These are phyloP conservation scores for Nothophytophthora sp. DNA, from an alignment of 352 stramenopile species.

Conservation along the genomic window DNA sequence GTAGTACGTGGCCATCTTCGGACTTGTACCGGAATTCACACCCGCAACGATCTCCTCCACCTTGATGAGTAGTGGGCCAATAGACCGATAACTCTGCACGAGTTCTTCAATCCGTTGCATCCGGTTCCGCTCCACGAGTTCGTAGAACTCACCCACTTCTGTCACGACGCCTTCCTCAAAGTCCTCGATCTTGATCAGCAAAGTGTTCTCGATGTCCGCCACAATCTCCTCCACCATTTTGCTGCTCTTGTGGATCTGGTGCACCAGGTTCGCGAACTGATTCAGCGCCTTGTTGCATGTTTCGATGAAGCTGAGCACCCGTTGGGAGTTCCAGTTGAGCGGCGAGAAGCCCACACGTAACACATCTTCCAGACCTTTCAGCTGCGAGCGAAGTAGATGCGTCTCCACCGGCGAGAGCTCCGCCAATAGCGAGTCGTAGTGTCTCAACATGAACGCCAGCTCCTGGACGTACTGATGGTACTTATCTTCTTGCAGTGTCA, in stretches of 20 bases:
- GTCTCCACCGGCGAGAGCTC: constrained; percentile 91
- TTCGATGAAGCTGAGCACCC: constrained; percentile 95
- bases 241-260: constrained; percentile 95
- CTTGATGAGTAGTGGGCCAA: constrained; percentile 94
- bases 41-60: constrained; percentile 95
- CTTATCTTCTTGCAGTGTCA: constrained; percentile 96
- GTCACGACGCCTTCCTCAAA: constrained; percentile 90
- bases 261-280: constrained; percentile 93
- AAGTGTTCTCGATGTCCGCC: constrained; percentile 85
- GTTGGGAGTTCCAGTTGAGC: constrained; percentile 97
- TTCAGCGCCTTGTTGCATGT: constrained; percentile 92
- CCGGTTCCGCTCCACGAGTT: constrained; percentile 92
- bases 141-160: constrained; percentile 94
- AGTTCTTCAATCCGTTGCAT: constrained; percentile 91
- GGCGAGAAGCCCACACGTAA: constrained; percentile 92
- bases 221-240: constrained; percentile 97
- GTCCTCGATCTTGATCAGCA: constrained; percentile 93
- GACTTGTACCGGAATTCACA: constrained; percentile 91
- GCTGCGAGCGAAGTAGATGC: constrained; percentile 86
- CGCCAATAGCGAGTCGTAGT: constrained; percentile 87
- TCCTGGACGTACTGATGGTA: constrained; percentile 95
- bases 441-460: constrained; percentile 90
- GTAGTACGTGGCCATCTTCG: constrained; percentile 94
- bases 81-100: constrained; percentile 93
- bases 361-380: constrained; percentile 89